Evolutionary conservation across 371 early-diverging fungal species (phyloP), one percentile per base, ranked within the genome.

Genomic region (Capniomyces stellatus): DNA sequence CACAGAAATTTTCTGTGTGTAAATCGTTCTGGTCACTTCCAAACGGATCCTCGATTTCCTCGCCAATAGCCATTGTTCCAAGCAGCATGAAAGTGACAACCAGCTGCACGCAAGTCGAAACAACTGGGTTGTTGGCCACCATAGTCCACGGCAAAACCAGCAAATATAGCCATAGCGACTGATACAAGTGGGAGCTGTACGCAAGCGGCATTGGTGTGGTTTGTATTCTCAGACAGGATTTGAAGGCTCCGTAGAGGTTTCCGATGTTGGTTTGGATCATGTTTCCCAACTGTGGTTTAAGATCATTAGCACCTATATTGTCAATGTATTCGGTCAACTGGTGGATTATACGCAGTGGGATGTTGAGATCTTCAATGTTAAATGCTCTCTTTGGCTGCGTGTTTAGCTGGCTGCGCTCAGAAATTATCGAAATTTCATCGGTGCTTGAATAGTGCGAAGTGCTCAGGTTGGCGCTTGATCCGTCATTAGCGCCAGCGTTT

Each of bases 151-250:
- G 88, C 42, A 87, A 63, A 0, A 71, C 50, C 6, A 85, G 52
- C 43, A 83, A 58, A 55, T 83, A 87, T 29, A 84, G 52, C 64
- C 79, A 73, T 22, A 85, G 66, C 30, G 72, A 75, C 48, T 85
- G 85, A 29, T 75, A 70, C 50, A 87, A 69, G 66, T 88, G 90
- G 54, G 85, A 78, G 22, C 75, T 69, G 58, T 89, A 89, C 10
- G 87, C 87, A 46, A 81, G 54, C 3, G 90, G 90, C 57, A 88
- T 82, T 6, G 90, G 90, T 12, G 84, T 79, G 28, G 73, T 71
- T 27, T 81, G 59, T 55, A 89, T 83, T 28, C 90, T 73, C 66
- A 87, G 86, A 56, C 84, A 82, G 2, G 69, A 67, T 21, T 67
- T 64, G 21, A 80, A 51, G 43, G 63, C 49, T 10, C 35, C 6